Evolutionary conservation across 2,329 filamentous ascomycete genomes (phyloP).

Genomic region (Fusarium transvaalense): DNA sequence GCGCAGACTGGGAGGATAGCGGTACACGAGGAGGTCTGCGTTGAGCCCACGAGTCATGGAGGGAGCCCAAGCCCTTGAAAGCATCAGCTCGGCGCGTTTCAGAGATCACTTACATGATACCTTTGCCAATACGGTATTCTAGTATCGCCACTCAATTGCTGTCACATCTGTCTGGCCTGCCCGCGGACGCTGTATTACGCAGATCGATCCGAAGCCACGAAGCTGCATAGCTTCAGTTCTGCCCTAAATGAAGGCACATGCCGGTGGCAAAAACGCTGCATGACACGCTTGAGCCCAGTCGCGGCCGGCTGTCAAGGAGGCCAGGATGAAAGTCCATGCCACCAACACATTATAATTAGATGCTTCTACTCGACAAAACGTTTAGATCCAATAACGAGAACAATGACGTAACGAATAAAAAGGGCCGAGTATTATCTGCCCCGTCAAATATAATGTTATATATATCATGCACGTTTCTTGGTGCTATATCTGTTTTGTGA

Average conservation of each 20-base stretch:
- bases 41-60: slow-evolving; percentile 46
- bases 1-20: slow-evolving; percentile 31
- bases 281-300: background rate
- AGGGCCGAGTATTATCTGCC: background rate
- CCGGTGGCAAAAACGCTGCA: background rate
- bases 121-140: background rate
- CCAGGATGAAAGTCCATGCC: background rate
- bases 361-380: background rate
- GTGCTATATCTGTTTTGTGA: background rate
- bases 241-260: background rate
- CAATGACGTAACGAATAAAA: slow-evolving; percentile 21
- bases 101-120: background rate
- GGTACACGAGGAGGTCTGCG: slow-evolving; percentile 48
- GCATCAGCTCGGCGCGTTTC: background rate
- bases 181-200: background rate
- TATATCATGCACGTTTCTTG: background rate
- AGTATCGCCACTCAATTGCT: background rate
- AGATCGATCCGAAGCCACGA: background rate
- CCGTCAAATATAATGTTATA: background rate
- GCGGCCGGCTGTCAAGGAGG: background rate
- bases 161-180: background rate
- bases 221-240: background rate
- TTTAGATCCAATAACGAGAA: slow-evolving; percentile 16
- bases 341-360: background rate
- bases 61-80: slow-evolving; percentile 42